phyloP scores from a whole-genome alignment of 1,284 basidiomycete genomes.

The Marasmius fiardii region DNA sequence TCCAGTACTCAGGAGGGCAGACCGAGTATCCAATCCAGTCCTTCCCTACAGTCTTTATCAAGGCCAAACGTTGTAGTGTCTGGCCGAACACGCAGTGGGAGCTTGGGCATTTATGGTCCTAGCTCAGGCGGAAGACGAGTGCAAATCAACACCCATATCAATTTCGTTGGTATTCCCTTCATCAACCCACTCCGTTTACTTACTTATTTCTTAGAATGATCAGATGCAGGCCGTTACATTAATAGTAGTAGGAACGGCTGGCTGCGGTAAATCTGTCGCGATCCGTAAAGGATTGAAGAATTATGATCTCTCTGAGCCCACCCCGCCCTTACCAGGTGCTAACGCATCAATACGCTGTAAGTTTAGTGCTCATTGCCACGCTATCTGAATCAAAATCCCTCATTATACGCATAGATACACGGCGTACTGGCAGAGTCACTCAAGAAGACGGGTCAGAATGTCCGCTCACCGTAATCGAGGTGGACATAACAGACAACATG shows the following conservation, averaged over 20 bases:
- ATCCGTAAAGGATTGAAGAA: conserved; percentile 65
- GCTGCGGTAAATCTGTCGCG: conserved; percentile 70
- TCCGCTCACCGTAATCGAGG: conserved; percentile 53
- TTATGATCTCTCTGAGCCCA: conserved; percentile 49
- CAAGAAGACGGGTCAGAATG: conserved; percentile 34
- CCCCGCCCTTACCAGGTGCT: conserved; percentile 29
- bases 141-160: conserved; percentile 34
- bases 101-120: conserved; percentile 42
- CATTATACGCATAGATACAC: conserved; percentile 35
- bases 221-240: conserved; percentile 41
- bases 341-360: conserved; percentile 41
- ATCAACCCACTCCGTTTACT: neutral
- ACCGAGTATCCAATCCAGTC: conserved; percentile 35
- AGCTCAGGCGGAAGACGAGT: conserved; percentile 31
- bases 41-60: conserved; percentile 41
- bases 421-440: conserved; percentile 43
- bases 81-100: conserved; percentile 54
- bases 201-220: conserved; percentile 15
- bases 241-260: conserved; percentile 62
- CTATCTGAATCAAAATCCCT: neutral
- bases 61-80: conserved; percentile 24
- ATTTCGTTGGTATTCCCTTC: neutral
- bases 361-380: conserved; percentile 14
- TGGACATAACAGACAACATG: conserved; percentile 36
- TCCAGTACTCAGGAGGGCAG: conserved; percentile 34